These are phyloP conservation scores for Paraurostyla sp. DNA, from an alignment of 73 alveolate genomes.

Conservation along the genomic window DNA sequence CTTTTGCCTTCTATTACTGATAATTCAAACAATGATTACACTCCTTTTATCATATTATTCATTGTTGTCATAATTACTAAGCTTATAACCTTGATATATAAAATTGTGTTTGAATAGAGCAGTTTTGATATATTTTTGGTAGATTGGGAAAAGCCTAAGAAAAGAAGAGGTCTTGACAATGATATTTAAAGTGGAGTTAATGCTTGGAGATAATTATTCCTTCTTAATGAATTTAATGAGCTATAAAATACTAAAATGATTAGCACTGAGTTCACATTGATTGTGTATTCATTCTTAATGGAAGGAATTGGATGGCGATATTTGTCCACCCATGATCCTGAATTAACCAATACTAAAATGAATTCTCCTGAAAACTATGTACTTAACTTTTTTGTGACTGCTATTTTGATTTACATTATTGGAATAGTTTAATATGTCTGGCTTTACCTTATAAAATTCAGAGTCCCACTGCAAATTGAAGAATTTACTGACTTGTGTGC, in stretches of 20 bases:
- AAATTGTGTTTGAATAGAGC: constrained; percentile 80
- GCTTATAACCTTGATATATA: constrained; percentile 75
- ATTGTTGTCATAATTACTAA: constrained; percentile 80
- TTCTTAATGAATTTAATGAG: constrained; percentile 95
- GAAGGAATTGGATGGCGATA: constrained; percentile 80
- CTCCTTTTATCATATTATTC: constrained; percentile 87
- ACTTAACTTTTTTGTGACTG: constrained; percentile 85
- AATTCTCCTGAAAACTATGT: constrained; percentile 80
- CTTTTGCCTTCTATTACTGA: constrained; percentile 80
- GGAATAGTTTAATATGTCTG: constrained; percentile 83
- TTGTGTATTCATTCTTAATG: constrained; percentile 69
- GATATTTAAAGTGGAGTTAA: constrained; percentile 37
- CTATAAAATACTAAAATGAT: constrained; percentile 83
- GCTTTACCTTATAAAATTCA: constrained; percentile 76
- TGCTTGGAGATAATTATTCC: constrained; percentile 96
- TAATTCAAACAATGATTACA: constrained; percentile 65
- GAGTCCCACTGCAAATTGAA: constrained; percentile 86
- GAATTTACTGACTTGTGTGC: constrained; percentile 97
- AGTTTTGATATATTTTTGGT: constrained; percentile 86
- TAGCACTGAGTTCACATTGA: constrained; percentile 78
- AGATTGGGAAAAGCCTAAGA: constrained; percentile 95
- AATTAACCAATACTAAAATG: not conserved
- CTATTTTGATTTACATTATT: constrained; percentile 79
- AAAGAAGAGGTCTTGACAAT: not conserved
- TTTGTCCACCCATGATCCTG: constrained; percentile 77